A percentile compares a stretch with the other conserved stretches of the same genome.
Conservation (phyloP, 202 grass and related monocot genomes). For the Carex sylvatica region DNA sequence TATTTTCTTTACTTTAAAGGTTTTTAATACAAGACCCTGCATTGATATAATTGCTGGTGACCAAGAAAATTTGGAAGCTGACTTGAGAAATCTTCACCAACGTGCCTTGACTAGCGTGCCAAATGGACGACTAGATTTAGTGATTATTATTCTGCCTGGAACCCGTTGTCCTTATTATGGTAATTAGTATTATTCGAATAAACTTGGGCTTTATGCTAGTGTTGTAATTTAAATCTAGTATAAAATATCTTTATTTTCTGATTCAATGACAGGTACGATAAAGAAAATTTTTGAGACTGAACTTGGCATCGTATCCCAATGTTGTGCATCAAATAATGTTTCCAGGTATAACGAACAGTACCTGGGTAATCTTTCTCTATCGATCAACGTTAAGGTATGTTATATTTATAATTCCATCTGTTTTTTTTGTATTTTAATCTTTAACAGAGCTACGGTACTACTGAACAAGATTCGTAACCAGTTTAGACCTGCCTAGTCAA, state of each 20-base stretch:
- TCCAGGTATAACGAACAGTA: conserved; percentile 67
- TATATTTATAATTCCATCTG: background rate
- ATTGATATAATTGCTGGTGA: conserved; percentile 10
- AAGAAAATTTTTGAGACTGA: conserved; percentile 77
- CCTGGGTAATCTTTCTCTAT: conserved; percentile 65
- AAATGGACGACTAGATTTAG: conserved; percentile 39
- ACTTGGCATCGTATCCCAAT: conserved; percentile 72
- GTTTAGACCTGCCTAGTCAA: background rate
- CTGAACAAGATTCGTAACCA: background rate
- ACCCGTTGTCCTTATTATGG: conserved; percentile 48
- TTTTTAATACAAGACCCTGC: conserved; percentile 38
- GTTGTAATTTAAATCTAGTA: background rate
- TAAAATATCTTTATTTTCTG: background rate
- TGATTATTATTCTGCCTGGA: conserved; percentile 65
- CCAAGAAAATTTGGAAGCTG: conserved; percentile 39
- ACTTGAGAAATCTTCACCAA: conserved; percentile 41
- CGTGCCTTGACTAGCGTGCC: background rate
- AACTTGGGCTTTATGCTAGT: background rate
- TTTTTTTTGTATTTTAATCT: background rate
- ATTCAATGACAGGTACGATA: conserved; percentile 44
- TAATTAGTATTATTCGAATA: conserved; percentile 15
- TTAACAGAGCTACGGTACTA: background rate
- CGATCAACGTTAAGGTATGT: conserved; percentile 76
- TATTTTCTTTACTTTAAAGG: conserved; percentile 14
- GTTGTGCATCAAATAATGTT: conserved; percentile 55